Evolutionary conservation across 1,139 yeast species (phyloP), one percentile per base, ranked within the genome.

Genomic region (Blastobotrys capitulatus): DNA sequence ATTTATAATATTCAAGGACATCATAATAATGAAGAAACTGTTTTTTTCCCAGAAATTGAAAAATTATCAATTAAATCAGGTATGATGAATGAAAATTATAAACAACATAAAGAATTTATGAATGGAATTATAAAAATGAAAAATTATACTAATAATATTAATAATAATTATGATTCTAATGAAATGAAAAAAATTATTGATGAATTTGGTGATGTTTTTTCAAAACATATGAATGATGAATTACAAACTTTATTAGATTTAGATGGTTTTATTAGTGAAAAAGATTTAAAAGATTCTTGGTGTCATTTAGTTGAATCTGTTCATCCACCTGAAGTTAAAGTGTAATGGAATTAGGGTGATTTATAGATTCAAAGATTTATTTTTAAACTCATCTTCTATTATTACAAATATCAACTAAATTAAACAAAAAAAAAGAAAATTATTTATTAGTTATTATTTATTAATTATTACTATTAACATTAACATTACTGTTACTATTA

Each of bases 11-110:
- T 43, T 13, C 18, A 35, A 6, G 41, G 40, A 2, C 46, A 43
- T 26, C 46, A 43, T 19, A 19, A n/a, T 19, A 29, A 43, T 35
- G 46, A 43, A 43, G 46, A 43, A 20, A 15, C 15, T 1, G 34
- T 40, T 4, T 43, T 43, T 18, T 43, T 43, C 46, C 46, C 46
- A 13, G 36, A 25, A 27, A 36, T 43, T 22, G 46, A 32, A 7
- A 16, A 36, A 15, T 6, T 27, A 5, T 39, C 46, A 13, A 13
- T 13, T 25, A 43, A 43, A 18, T 40, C 46, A 2, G 44, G 36
- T 16, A 18, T 32, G 12, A 43, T 43, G 46, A 34, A 16, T 6
- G 19, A 31, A 25, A 43, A 43, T 18, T 10, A 34, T 26, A 9
- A 35, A 12, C 46, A 43, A 19, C 46, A 43, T 26, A 20, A 43